Evolutionary conservation across 169 alveolate species (phyloP).

Genomic region (Plasmodium coatneyi): DNA sequence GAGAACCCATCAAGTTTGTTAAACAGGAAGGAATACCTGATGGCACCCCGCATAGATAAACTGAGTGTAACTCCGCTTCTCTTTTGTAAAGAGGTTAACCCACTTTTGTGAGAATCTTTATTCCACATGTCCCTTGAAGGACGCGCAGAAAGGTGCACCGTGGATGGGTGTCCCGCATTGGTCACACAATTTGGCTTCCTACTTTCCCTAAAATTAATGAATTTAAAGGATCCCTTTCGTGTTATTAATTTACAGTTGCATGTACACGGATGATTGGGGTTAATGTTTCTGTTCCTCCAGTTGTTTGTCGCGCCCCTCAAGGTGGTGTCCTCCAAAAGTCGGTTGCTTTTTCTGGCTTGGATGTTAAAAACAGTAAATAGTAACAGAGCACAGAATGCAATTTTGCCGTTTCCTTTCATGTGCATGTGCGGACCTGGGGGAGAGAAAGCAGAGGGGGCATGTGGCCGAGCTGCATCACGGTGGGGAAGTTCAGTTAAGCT

Average conservation of each 20-base stretch:
- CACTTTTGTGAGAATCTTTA: background rate
- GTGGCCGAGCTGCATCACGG: background rate
- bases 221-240: background rate
- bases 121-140: background rate
- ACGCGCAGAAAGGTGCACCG: background rate
- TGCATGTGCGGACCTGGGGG: slow-evolving; percentile 14
- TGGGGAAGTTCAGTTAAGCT: background rate
- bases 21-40: background rate
- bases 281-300: background rate
- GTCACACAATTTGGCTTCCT: background rate
- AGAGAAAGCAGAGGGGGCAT: background rate
- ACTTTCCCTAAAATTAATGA: background rate
- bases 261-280: background rate
- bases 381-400: slow-evolving; percentile 13
- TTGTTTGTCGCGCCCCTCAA: background rate
- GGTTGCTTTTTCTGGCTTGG: slow-evolving; percentile 12
- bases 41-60: background rate
- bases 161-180: background rate
- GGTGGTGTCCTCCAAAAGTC: background rate
- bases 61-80: background rate
- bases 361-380: slow-evolving; percentile 30
- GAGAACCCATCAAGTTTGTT: background rate
- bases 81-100: background rate
- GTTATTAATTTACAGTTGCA: background rate
- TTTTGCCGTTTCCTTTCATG: slow-evolving; percentile 11